These are phyloP conservation scores for Picochlorum sp. DNA, from an alignment of 139 green algal species.

Conservation along the genomic window DNA sequence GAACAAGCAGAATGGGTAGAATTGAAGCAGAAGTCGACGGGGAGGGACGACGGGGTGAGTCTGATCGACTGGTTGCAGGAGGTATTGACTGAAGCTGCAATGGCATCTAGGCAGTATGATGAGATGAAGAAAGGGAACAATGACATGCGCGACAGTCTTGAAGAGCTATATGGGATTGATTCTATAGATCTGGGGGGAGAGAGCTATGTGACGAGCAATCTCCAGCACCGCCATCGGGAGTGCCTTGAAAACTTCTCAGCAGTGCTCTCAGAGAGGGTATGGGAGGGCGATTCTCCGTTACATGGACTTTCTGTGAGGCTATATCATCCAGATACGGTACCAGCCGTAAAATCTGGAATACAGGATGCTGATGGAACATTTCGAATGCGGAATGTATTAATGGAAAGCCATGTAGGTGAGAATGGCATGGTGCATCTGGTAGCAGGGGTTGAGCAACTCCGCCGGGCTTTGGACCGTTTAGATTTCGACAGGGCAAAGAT, in stretches of 20 bases:
- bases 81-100: conserved; percentile 57
- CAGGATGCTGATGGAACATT: conserved; percentile 42
- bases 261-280: conserved; percentile 26
- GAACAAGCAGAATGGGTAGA: conserved; percentile 39
- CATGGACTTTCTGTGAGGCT: conserved; percentile 38
- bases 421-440: conserved; percentile 70
- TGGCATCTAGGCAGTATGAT: conserved; percentile 64
- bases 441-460: conserved; percentile 31
- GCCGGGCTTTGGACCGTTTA: conserved; percentile 38
- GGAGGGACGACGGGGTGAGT: conserved; percentile 33
- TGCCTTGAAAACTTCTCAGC: conserved; percentile 33
- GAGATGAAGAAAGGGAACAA: conserved; percentile 51
- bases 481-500: conserved; percentile 62
- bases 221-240: conserved; percentile 62
- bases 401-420: conserved; percentile 57
- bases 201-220: conserved; percentile 41
- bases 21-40: neutral
- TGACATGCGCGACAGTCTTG: conserved; percentile 38
- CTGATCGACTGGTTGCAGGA: conserved; percentile 68
- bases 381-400: conserved; percentile 39
- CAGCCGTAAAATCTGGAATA: conserved; percentile 38
- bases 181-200: conserved; percentile 61
- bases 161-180: conserved; percentile 54
- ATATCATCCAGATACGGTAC: conserved; percentile 60
- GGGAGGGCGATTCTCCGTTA: conserved; percentile 15